phyloP scores from a whole-genome alignment of 352 stramenopile genomes.

The Pythium monospermum region DNA sequence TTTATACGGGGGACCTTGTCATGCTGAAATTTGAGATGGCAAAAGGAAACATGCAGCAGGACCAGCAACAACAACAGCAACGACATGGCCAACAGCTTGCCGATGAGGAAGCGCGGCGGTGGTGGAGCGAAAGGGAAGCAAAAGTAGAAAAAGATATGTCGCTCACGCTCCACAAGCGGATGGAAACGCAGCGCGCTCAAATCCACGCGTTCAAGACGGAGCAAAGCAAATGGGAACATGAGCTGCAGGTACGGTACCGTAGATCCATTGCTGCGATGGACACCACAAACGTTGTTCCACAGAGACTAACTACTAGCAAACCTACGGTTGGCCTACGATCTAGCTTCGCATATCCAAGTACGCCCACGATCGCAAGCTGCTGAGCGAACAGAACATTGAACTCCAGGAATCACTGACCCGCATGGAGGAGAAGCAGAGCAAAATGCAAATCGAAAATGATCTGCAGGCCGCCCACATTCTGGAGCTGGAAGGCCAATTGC shows the following conservation, averaged over 20 bases:
- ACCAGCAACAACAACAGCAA: constrained; percentile 3
- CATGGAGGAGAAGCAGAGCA: constrained; percentile 42
- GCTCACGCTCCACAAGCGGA: constrained; percentile 48
- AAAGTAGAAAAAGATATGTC: constrained; percentile 48
- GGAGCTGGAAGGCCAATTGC: constrained; percentile 54
- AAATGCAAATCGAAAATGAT: constrained; percentile 52
- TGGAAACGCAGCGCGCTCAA: constrained; percentile 68
- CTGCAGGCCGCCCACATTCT: constrained; percentile 51
- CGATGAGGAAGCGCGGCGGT: constrained; percentile 45
- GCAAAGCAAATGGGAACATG: constrained; percentile 79
- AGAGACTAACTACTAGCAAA: neutral
- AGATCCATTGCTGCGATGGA: too few relatives aligned
- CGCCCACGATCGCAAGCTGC: constrained; percentile 66
- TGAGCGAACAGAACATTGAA: constrained; percentile 81
- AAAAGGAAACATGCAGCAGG: too few relatives aligned
- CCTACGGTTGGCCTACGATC: constrained; percentile 6
- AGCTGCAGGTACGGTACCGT: constrained; percentile 40
- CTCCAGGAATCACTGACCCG: constrained; percentile 47
- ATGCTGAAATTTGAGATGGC: too few relatives aligned
- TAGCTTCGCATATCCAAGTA: constrained; percentile 74
- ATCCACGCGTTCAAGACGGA: constrained; percentile 76
- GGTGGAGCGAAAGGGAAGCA: constrained; percentile 52
- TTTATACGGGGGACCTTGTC: constrained; percentile 2
- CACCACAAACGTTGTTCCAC: too few relatives aligned
- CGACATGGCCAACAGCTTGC: constrained; percentile 13